These are phyloP conservation scores for Dryas drummondii DNA, from an alignment of 306 rosid genomes.

Conservation along the genomic window DNA sequence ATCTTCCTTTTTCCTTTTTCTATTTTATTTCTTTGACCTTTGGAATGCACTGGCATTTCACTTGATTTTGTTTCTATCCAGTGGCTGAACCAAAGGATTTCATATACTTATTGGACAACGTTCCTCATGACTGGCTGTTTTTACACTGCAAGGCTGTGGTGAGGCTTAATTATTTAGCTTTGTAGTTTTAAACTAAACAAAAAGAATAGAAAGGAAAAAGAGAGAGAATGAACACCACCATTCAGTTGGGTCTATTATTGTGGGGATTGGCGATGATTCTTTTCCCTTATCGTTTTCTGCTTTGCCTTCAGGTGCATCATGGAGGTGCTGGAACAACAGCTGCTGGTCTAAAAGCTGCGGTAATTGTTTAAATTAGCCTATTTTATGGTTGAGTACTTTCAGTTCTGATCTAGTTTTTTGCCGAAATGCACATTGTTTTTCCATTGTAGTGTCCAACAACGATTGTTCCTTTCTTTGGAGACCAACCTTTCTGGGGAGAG, in stretches of 20 bases:
- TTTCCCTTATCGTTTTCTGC: constrained; percentile 11
- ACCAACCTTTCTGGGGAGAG: constrained; percentile 99
- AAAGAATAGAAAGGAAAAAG: neutral
- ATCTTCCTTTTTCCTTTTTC: neutral
- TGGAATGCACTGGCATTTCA: constrained; percentile 17
- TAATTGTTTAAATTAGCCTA: constrained; percentile 33
- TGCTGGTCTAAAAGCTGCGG: constrained; percentile 97
- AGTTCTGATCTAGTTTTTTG: constrained; percentile 11
- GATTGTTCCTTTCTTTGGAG: constrained; percentile 92
- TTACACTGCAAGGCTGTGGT: constrained; percentile 99
- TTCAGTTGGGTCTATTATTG: neutral
- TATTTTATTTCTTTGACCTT: neutral
- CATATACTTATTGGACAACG: constrained; percentile 78
- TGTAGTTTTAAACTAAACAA: neutral
- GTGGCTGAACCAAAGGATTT: constrained; percentile 88
- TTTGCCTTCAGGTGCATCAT: constrained; percentile 78
- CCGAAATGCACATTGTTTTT: constrained; percentile 14
- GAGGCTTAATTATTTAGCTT: constrained; percentile 33
- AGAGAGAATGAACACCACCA: neutral
- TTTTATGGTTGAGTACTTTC: constrained; percentile 20
- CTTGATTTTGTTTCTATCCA: constrained; percentile 45
- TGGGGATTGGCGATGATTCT: neutral
- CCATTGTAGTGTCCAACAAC: constrained; percentile 81
- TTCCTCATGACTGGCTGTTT: constrained; percentile 98
- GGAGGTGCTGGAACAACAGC: constrained; percentile 99